Base-by-base conservation (phyloP, 768 basidiomycete genomes). In the Xanthoconium stramineum region DNA sequence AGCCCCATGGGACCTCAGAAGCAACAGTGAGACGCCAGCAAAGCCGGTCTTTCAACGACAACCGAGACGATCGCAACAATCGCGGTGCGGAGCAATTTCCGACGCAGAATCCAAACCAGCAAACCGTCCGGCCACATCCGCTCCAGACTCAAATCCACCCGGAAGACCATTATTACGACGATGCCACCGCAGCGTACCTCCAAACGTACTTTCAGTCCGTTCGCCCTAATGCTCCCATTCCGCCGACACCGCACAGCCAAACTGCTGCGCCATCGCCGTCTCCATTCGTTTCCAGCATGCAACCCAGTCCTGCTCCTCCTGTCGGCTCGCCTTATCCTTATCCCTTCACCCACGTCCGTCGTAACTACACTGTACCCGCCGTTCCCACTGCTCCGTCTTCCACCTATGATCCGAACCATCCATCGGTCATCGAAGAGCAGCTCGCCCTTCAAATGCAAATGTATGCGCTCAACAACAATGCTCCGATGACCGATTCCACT, bases 281-380 rank as follows among this genome's bases (percentile, higher is more conserved):
- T 1, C 88, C 89, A 0, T 72, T 84, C 28, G 67, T 86, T 20
- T 81, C 83, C 2, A 78, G 76, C 40, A 76, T 75, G 54, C 80
- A 80, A 46, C 76, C 74, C 14, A 85, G 82, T 58, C 82, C 84
- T 0, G 74, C 82, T 3, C 76, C 77, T 10, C 81, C 80, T 6
- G 80, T 75, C 6, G 88, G 89, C 10, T 91, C 90, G 5, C 90
- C 90, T 2, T 91, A 89, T 56, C 90, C 89, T 0, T 88, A 83
- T 67, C 88, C 88, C 0, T 92, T 84, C 72, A 78, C 80, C 15
- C 89, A 90, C 54, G 84, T 91, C 43, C 83, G 82, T 24, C 81
- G 89, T 1, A 78, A 76, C 44, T 77, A 76, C 44, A 58, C 74
- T 1, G 69, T 68, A 5, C 73, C 75, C 39, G 61, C 66, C 75